Base-by-base conservation (phyloP, 2,329 filamentous ascomycete genomes). In the Ilyonectria mors-panacis region DNA sequence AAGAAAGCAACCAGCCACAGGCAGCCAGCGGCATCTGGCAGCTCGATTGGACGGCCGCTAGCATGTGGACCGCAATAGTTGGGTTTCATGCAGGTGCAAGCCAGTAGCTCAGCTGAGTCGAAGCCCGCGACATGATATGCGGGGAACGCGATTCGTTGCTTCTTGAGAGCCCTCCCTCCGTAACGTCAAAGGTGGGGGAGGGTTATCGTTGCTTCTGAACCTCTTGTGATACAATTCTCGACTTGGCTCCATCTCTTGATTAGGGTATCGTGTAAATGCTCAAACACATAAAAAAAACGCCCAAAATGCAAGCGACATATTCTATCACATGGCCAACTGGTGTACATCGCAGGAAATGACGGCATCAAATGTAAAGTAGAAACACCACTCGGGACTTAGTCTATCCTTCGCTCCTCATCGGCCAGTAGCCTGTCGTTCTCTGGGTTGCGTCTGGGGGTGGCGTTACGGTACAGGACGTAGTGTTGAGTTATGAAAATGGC, bases 401-500 rank as follows among this genome's bases (percentile, higher is more conserved):
- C 71, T 55, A 59, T 62, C 67, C 71, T 72, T 47, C 77, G 70
- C 70, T 78, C 76, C 54, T 78, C 76, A 6, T 76, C 77, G 4
- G 59, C 59, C 21, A 82, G 66, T 66, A 81, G 60, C 1, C 77
- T 68, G 57, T 77, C 73, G 10, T 53, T 66, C 51, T 79, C 76
- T 7, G 68, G 67, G 21, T 70, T 67, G 13, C 58, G 56, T 7
- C 54, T 50, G 26, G 58, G 58, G 30, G 45, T 60, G 47, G 64
- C 59, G 26, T 66, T 63, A 21, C 77, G 75, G 64, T 97, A 98
- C 21, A 97, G 80, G 39, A 95, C 83, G 75, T 95, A 98, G 81
- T 98, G 96, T 82, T 99, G 96, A 5, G 88, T 76, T 58, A 98
- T 92, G 78, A 98, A 98, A 55, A 97, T 85, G 35, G 92, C 70